Conservation (phyloP, 331 rosid species). For the Quercus lobata region DNA sequence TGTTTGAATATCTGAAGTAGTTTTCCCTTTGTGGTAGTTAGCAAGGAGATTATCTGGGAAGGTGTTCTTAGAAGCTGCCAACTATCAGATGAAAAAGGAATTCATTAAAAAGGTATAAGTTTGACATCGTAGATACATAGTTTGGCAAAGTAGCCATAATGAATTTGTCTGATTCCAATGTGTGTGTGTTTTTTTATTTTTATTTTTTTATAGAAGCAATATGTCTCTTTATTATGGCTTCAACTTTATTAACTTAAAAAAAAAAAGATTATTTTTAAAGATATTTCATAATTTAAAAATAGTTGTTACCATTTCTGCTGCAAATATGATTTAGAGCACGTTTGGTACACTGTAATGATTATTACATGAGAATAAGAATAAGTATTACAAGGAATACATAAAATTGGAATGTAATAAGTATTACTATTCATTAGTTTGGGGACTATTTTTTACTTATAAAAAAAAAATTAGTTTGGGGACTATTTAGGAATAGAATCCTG, state of each 20-base stretch:
- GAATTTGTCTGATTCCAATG: background rate
- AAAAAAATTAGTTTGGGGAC: no score
- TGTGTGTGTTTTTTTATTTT: background rate
- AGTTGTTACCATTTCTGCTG: background rate
- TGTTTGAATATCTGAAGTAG: constrained; percentile 11
- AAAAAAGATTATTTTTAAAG: no score
- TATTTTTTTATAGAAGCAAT: background rate
- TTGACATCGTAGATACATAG: background rate
- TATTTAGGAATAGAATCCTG: no score
- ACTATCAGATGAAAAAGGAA: constrained; percentile 84
- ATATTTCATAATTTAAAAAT: no score
- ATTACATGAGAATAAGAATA: no score
- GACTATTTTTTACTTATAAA: no score
- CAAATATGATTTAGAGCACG: background rate
- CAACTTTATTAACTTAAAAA: no score
- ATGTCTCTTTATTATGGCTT: background rate
- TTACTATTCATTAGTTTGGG: no score
- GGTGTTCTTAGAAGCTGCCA: constrained; percentile 78
- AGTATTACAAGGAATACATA: no score
- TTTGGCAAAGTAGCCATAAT: background rate
- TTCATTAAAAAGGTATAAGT: constrained; percentile 64
- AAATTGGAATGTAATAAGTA: no score
- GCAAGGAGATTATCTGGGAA: constrained; percentile 72
- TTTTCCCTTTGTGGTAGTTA: constrained; percentile 47
- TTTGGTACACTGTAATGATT: no score